Evolutionary conservation across 2,329 filamentous ascomycete species (phyloP), one percentile per base, ranked within the genome.

Genomic region (Fusarium guadeloupense): DNA sequence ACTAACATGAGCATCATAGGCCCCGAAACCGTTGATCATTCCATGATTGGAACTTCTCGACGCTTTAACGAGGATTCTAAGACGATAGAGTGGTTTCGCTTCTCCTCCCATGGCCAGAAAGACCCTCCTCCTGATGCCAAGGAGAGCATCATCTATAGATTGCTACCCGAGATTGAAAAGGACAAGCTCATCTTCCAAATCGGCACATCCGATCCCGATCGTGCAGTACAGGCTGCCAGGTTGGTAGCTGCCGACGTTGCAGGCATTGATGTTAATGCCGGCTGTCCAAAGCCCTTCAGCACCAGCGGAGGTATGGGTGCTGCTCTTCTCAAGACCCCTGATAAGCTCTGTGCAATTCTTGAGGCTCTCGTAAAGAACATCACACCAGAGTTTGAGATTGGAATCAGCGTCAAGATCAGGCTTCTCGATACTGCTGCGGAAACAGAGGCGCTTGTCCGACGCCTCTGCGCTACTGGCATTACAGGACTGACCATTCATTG

Each of bases 231-330:
- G 73, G 93, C 94, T 1, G 93, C 94, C 3, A 88, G 88, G 47
- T 78, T 97, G 14, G 89, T 99, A 17, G 95, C 93, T 0, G 84
- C 80, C 12, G 92, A 98, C 76, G 95, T 99, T 4, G 88, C 89
- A 1, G 95, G 95, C 57, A 97, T 99, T 68, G 95, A 98, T 74
- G 90, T 99, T 60, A 99, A 99, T 75, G 93, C 95, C 0, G 95
- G 95, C n/a, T 99, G 95, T 73, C 95, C 95, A 1, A 99, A 99
- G 76, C 91, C 94, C 1, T 99, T 99, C 77, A 96, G 91, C 71
- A 97, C 94, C 3, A 85, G 85, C 61, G 93, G 93, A 57, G 95
- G 95, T 42, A 99, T 99, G 95, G 95, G 95, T 42, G 95, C 95
- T 0, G 94, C 93, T 2, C 83, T 99, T 17, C 84, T 99, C 14